Evolutionary conservation across 768 basidiomycete genomes (phyloP).

Genomic region (Psilocybe cubensis): DNA sequence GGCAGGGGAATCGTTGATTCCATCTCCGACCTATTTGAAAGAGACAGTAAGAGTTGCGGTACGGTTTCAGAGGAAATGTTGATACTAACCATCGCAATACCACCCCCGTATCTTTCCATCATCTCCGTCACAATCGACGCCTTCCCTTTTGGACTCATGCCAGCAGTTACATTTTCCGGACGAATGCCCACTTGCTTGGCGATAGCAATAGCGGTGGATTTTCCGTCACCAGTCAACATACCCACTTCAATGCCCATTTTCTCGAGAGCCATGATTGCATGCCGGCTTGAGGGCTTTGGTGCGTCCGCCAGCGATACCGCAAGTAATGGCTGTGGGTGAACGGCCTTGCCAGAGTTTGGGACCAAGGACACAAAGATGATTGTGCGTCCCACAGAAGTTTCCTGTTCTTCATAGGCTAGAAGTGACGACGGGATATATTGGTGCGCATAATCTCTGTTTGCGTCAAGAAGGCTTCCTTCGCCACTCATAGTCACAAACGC

Average conservation of each 20-base stretch:
- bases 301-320: constrained; percentile 87
- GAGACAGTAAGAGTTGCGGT: neutral
- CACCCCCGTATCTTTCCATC: constrained; percentile 68
- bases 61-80: neutral
- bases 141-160: constrained; percentile 96
- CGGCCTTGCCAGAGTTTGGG: constrained; percentile 29
- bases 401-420: constrained; percentile 65
- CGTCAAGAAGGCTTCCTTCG: constrained; percentile 29
- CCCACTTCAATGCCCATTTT: constrained; percentile 91
- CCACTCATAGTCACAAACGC: constrained; percentile 66
- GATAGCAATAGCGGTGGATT: constrained; percentile 83
- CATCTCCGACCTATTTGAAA: constrained; percentile 84
- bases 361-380: constrained; percentile 85
- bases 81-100: constrained; percentile 85
- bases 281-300: constrained; percentile 82
- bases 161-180: constrained; percentile 84
- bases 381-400: constrained; percentile 76
- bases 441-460: constrained; percentile 18
- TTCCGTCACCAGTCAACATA: constrained; percentile 94
- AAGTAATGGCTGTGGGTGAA: constrained; percentile 63
- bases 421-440: constrained; percentile 60
- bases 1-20: constrained; percentile 98
- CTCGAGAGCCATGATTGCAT: constrained; percentile 81
- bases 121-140: constrained; percentile 83
- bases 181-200: constrained; percentile 90